A percentile compares a stretch with the other conserved stretches of the same genome.
These are phyloP conservation scores for Chenopodium album DNA, from an alignment of 148 eudicot genomes.

Conservation along the genomic window DNA sequence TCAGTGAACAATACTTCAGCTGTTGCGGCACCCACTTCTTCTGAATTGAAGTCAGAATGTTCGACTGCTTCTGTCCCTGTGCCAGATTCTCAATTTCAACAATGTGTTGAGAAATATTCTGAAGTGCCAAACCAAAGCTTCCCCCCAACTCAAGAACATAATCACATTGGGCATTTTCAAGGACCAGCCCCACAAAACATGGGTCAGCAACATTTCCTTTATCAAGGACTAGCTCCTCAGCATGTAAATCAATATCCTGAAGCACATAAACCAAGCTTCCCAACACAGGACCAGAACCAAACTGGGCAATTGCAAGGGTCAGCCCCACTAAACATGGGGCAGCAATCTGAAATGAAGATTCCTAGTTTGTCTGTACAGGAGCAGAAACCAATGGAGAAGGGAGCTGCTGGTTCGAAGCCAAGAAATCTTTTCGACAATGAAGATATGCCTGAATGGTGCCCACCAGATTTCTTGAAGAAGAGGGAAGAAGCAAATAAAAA, in stretches of 20 bases:
- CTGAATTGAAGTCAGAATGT: slow-evolving; percentile 31
- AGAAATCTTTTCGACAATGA: slow-evolving; percentile 54
- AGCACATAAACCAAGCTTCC: slow-evolving; percentile 15
- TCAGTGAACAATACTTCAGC: slow-evolving; percentile 19
- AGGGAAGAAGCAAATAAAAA: slow-evolving; percentile 28
- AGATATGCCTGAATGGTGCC: slow-evolving; percentile 89
- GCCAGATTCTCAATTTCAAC: slow-evolving; percentile 24
- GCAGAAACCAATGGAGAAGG: slow-evolving; percentile 7
- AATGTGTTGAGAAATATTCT: slow-evolving; percentile 12
- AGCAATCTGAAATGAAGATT: slow-evolving; percentile 22
- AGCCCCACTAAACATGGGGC: slow-evolving; percentile 11
- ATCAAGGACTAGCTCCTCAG: slow-evolving; percentile 15
- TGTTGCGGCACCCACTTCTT: slow-evolving; percentile 11
- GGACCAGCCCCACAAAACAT: slow-evolving; percentile 8
- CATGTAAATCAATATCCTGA: slow-evolving; percentile 12
- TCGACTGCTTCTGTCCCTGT: slow-evolving; percentile 16
- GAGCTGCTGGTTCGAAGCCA: slow-evolving; percentile 6
- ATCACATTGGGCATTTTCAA: slow-evolving; percentile 17
- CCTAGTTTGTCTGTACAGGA: slow-evolving; percentile 24
- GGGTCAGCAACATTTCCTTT: background rate
- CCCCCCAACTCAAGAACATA: slow-evolving; percentile 22
- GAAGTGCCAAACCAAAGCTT: slow-evolving; percentile 20
- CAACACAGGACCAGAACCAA: slow-evolving; percentile 21
- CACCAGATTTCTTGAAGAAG: slow-evolving; percentile 41
- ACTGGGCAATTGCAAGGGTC: slow-evolving; percentile 20